phyloP scores from a whole-genome alignment of 2,329 filamentous ascomycete species.

The Cryoendolithus antarcticus region DNA sequence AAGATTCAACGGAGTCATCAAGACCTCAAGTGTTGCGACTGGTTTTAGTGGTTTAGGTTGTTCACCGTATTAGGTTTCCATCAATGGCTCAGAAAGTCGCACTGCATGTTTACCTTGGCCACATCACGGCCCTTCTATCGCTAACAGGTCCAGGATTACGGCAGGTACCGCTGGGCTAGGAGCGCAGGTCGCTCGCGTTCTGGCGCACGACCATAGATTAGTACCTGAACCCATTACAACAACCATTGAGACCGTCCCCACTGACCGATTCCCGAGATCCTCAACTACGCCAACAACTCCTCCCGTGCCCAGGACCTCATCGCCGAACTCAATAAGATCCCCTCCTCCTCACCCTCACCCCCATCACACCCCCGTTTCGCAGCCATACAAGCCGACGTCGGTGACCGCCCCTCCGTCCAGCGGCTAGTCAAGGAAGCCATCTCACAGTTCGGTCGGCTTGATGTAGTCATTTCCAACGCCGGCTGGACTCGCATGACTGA shows the following conservation, averaged over 20 bases:
- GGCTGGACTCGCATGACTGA: slow-evolving; percentile 29
- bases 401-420: slow-evolving; percentile 29
- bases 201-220: slow-evolving; percentile 35
- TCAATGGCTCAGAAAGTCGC: too few species aligned
- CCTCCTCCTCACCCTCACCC: slow-evolving; percentile 12
- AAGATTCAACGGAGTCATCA: too few species aligned
- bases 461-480: slow-evolving; percentile 32
- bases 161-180: slow-evolving; percentile 37
- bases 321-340: slow-evolving; percentile 29
- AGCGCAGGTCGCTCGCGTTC: slow-evolving; percentile 34
- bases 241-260: too few species aligned
- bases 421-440: slow-evolving; percentile 33
- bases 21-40: too few species aligned
- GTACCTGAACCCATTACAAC: too few species aligned
- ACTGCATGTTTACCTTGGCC: too few species aligned
- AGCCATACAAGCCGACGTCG: slow-evolving; percentile 35
- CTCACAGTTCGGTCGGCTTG: slow-evolving; percentile 33
- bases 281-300: slow-evolving; percentile 36
- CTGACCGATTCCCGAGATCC: slow-evolving; percentile 22
- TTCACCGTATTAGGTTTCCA: too few species aligned
- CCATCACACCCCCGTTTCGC: slow-evolving; percentile 26
- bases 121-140: too few species aligned
- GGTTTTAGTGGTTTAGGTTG: too few species aligned
- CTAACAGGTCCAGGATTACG: slow-evolving; percentile 21
- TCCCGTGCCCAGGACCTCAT: slow-evolving; percentile 29